Conservation (phyloP, 1,139 yeast genomes). For the Candida freyschussii region DNA sequence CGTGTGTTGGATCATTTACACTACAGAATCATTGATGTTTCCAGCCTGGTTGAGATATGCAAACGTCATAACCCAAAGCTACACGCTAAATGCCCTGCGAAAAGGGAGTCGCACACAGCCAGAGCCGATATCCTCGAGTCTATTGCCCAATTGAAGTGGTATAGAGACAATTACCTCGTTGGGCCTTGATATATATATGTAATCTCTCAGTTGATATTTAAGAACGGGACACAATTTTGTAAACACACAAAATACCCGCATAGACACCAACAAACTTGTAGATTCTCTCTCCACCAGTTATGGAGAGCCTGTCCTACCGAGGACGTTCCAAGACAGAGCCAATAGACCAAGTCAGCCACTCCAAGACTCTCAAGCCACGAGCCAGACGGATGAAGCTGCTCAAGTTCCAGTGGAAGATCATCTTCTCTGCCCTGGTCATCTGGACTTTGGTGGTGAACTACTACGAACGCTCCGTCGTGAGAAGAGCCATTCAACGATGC, state of each 20-base stretch:
- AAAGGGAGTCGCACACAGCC: constrained; percentile 76
- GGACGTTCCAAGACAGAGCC: constrained; percentile 8
- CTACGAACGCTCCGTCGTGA: constrained; percentile 57
- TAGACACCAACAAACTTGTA: background rate
- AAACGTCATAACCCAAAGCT: constrained; percentile 69
- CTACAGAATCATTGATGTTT: constrained; percentile 86
- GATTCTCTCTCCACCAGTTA: no score
- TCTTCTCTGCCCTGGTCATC: constrained; percentile 9
- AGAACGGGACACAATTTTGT: no score
- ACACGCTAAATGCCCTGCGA: constrained; percentile 54
- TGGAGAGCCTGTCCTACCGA: constrained; percentile 11
- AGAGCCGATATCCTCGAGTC: constrained; percentile 84
- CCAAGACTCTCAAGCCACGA: no score
- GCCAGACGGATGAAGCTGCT: no score
- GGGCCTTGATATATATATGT: constrained; percentile 13
- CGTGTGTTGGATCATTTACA: constrained; percentile 64
- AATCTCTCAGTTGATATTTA: no score
- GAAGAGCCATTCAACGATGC: constrained; percentile 45
- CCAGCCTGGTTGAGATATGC: constrained; percentile 76
- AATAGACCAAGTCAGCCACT: constrained; percentile 12
- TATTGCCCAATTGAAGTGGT: constrained; percentile 79
- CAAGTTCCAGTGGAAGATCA: constrained; percentile 8
- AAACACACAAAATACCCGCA: background rate
- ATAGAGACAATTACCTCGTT: constrained; percentile 49
- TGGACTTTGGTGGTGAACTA: constrained; percentile 54